Percentiles rank a stretch among this genome's conserved stretches.
Evolutionary conservation across 192 early-diverging fungal genomes (phyloP).

Genomic region (Umbelopsis vinacea): DNA sequence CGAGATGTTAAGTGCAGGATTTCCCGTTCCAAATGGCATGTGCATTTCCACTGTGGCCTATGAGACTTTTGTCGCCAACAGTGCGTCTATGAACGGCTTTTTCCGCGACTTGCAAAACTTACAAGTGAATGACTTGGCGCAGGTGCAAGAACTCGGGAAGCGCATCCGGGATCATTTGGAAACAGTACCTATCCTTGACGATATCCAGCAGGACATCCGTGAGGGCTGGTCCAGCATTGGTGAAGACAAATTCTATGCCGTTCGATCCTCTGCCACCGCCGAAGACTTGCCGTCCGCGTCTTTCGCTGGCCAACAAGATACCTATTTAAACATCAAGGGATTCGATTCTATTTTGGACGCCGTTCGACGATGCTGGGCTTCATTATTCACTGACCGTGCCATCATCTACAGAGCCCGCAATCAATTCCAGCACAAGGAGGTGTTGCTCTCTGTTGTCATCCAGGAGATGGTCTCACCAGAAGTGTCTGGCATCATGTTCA

Average conservation of each 20-base stretch:
- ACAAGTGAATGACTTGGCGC: not conserved
- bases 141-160: not conserved
- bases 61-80: not conserved
- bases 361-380: slow-evolving; percentile 49
- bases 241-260: slow-evolving; percentile 30
- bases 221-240: not conserved
- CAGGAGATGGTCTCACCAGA: slow-evolving; percentile 47
- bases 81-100: not conserved
- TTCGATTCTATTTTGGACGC: slow-evolving; percentile 46
- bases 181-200: not conserved
- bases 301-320: slow-evolving; percentile 61
- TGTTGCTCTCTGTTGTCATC: slow-evolving; percentile 52
- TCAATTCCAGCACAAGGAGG: slow-evolving; percentile 46
- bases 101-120: not conserved
- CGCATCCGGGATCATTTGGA: slow-evolving; percentile 1
- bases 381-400: slow-evolving; percentile 53
- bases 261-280: slow-evolving; percentile 53
- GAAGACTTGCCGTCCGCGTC: slow-evolving; percentile 56
- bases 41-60: slow-evolving; percentile 1
- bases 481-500: slow-evolving; percentile 36
- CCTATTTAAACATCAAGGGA: slow-evolving; percentile 50
- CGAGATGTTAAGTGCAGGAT: slow-evolving; percentile 10
- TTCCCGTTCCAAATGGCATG: slow-evolving; percentile 16
- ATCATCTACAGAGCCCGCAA: slow-evolving; percentile 54
- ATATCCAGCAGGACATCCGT: not conserved